phyloP scores from a whole-genome alignment of 2,329 filamentous ascomycete genomes.

The Exophiala bonariae region DNA sequence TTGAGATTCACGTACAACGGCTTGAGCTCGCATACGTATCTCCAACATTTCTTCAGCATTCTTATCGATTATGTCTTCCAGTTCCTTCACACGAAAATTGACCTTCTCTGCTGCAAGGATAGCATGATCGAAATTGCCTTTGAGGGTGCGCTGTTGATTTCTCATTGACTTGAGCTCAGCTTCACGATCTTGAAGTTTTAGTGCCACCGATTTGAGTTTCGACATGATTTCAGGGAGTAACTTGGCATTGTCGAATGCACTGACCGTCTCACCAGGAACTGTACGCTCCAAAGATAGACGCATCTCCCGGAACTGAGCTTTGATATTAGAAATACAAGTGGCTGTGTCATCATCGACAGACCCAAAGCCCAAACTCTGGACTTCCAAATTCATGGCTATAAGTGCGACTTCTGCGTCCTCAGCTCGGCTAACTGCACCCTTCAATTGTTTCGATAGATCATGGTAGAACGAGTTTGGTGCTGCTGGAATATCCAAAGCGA shows the following conservation, averaged over 20 bases:
- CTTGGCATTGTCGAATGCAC: constrained; percentile 38
- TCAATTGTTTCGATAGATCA: constrained; percentile 38
- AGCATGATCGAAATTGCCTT: constrained; percentile 46
- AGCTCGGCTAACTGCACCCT: constrained; percentile 36
- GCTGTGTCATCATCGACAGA: constrained; percentile 29
- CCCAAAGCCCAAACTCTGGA: constrained; percentile 41
- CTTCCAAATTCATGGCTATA: constrained; percentile 36
- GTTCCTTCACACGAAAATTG: constrained; percentile 35
- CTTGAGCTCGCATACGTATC: constrained; percentile 43
- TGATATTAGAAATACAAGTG: constrained; percentile 39
- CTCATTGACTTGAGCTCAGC: constrained; percentile 37
- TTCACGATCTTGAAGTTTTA: constrained; percentile 33
- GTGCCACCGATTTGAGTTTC: constrained; percentile 36
- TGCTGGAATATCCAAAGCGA: constrained; percentile 30
- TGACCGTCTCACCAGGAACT: constrained; percentile 45
- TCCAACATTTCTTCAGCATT: constrained; percentile 47
- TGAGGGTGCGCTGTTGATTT: constrained; percentile 41
- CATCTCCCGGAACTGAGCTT: constrained; percentile 41
- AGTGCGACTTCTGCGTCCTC: constrained; percentile 40
- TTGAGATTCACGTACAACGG: constrained; percentile 40
- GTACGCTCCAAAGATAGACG: constrained; percentile 45
- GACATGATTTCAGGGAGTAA: constrained; percentile 41
- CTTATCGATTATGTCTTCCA: constrained; percentile 42
- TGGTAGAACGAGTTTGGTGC: constrained; percentile 41
- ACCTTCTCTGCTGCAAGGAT: constrained; percentile 39